phyloP scores from a whole-genome alignment of 2,329 filamentous ascomycete genomes.

The Dactylonectria macrodidyma region DNA sequence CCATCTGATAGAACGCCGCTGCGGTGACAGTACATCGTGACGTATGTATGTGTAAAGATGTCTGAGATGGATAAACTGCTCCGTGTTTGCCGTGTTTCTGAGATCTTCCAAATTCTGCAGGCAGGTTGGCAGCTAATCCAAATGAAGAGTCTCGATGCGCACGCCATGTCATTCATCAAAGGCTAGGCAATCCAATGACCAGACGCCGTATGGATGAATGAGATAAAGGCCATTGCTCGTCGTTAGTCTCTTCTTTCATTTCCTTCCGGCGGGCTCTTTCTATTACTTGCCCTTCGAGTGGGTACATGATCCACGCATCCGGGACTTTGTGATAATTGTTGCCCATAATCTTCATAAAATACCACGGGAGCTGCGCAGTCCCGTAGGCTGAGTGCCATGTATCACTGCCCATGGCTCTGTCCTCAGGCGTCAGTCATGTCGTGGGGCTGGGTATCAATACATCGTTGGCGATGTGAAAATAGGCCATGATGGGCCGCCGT shows the following conservation, averaged over 20 bases:
- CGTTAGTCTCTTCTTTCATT: slow-evolving; percentile 31
- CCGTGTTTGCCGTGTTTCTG: slow-evolving; percentile 33
- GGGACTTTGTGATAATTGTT: slow-evolving; percentile 20
- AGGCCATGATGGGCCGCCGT: slow-evolving; percentile 36
- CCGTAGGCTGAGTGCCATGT: slow-evolving; percentile 17
- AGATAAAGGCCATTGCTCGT: slow-evolving; percentile 45
- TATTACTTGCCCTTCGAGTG: slow-evolving; percentile 23
- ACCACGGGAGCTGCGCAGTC: slow-evolving; percentile 21
- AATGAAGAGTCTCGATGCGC: slow-evolving; percentile 36
- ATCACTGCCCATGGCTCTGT: slow-evolving; percentile 18
- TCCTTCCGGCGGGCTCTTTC: slow-evolving; percentile 23
- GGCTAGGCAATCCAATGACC: slow-evolving; percentile 34
- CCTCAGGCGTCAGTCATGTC: slow-evolving; percentile 27
- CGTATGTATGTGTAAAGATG: slow-evolving; percentile 42
- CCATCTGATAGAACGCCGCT: slow-evolving; percentile 34
- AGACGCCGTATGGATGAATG: slow-evolving; percentile 42
- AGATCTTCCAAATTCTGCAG: slow-evolving; percentile 34
- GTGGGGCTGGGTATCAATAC: slow-evolving; percentile 28
- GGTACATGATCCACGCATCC: slow-evolving; percentile 24
- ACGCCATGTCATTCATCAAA: slow-evolving; percentile 28
- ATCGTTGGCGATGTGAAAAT: slow-evolving; percentile 34
- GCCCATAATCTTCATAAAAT: slow-evolving; percentile 14
- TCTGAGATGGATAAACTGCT: slow-evolving; percentile 38
- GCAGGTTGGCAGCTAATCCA: slow-evolving; percentile 39
- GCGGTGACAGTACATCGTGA: slow-evolving; percentile 29